Evolutionary conservation across 345 rosid species (phyloP).

Genomic region (Noccaea caerulescens): DNA sequence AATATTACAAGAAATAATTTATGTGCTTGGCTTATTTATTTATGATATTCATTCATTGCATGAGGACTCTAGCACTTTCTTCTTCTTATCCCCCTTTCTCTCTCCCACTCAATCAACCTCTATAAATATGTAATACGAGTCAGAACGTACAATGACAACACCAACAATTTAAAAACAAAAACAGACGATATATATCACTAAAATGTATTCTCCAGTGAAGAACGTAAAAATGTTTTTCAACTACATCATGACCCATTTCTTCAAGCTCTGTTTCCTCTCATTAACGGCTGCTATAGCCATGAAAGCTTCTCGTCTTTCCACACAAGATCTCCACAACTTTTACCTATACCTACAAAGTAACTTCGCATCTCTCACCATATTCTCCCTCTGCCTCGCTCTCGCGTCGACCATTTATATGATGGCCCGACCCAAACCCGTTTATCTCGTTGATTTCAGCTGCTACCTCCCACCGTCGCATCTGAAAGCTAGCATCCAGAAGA

Average conservation of each 20-base stretch:
- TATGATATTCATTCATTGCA: constrained; percentile 17
- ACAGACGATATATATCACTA: not conserved
- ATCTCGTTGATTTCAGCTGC: constrained; percentile 42
- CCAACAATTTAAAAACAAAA: constrained; percentile 25
- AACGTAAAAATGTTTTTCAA: constrained; percentile 12
- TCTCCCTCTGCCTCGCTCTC: constrained; percentile 26
- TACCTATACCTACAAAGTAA: constrained; percentile 38
- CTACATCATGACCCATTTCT: constrained; percentile 22
- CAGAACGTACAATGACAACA: constrained; percentile 26
- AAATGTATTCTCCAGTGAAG: constrained; percentile 23
- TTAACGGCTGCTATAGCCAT: constrained; percentile 12
- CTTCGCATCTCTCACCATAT: constrained; percentile 24
- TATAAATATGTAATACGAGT: constrained; percentile 33
- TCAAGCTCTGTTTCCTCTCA: constrained; percentile 32
- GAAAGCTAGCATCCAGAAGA: constrained; percentile 31
- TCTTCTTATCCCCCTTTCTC: not conserved
- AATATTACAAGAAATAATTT: not conserved
- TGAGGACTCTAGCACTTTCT: not conserved
- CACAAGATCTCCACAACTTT: constrained; percentile 35
- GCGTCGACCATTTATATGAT: constrained; percentile 27
- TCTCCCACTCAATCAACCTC: constrained; percentile 30
- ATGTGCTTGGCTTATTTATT: not conserved
- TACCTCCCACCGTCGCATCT: constrained; percentile 45
- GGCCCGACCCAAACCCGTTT: constrained; percentile 38
- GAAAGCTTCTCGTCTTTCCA: constrained; percentile 29